phyloP scores from a whole-genome alignment of 805 yeast genomes.

The Saccharomycopsis sp. region DNA sequence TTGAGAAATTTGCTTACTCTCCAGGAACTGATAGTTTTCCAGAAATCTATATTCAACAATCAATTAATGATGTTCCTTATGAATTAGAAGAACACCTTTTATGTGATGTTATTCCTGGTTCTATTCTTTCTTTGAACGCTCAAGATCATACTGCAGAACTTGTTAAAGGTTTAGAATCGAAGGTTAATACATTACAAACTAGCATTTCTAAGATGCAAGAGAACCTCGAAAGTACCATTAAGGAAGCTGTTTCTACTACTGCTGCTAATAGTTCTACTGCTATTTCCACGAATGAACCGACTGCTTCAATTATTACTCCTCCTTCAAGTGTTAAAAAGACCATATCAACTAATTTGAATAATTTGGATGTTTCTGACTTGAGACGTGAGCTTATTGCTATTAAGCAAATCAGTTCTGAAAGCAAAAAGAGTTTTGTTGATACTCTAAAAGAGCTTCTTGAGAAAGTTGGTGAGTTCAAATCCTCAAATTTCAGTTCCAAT shows the following conservation, averaged over 20 bases:
- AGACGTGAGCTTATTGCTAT: conserved; percentile 50
- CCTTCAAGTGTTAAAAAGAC: background rate
- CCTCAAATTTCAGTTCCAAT: conserved; percentile 30
- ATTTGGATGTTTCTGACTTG: conserved; percentile 31
- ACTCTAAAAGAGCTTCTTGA: conserved; percentile 34
- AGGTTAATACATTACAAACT: conserved; percentile 21
- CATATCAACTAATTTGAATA: background rate
- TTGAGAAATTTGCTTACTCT: conserved; percentile 79
- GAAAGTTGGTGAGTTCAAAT: conserved; percentile 43
- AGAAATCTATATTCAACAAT: conserved; percentile 62
- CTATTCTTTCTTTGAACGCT: conserved; percentile 49
- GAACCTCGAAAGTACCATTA: background rate
- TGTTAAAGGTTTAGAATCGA: conserved; percentile 17
- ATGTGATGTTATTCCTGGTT: conserved; percentile 48
- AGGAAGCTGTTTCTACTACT: background rate
- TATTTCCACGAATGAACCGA: background rate
- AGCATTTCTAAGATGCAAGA: conserved; percentile 13
- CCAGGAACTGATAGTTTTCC: conserved; percentile 70
- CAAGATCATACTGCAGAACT: conserved; percentile 24
- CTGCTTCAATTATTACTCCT: background rate
- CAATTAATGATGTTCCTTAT: conserved; percentile 47
- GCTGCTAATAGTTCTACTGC: background rate
- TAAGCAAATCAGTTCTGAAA: conserved; percentile 41
- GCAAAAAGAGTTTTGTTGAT: conserved; percentile 31
- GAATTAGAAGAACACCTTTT: conserved; percentile 62